These are phyloP conservation scores for Globisporangium cylindrosporum DNA, from an alignment of 352 stramenopile genomes.

Conservation along the genomic window DNA sequence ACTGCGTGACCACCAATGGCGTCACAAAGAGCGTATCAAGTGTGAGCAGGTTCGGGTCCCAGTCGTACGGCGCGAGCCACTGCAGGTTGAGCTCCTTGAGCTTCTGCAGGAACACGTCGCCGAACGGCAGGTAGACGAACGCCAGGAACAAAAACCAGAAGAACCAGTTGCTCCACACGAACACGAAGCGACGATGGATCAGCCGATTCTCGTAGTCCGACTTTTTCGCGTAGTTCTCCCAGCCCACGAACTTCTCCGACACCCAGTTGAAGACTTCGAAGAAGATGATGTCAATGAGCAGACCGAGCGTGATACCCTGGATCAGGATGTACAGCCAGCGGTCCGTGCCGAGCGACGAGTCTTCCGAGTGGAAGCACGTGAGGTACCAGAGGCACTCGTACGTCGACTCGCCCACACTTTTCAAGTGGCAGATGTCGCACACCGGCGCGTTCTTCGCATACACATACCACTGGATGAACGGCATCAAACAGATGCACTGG, in stretches of 20 bases:
- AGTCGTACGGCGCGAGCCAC: constrained; percentile 64
- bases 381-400: constrained; percentile 83
- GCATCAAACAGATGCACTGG: constrained; percentile 79
- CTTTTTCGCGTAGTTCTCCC: constrained; percentile 87
- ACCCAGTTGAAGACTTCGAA: constrained; percentile 89
- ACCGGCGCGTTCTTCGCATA: constrained; percentile 84
- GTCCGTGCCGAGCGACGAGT: constrained; percentile 75
- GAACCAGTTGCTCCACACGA: constrained; percentile 92
- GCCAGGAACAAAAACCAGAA: constrained; percentile 90
- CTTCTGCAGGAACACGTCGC: constrained; percentile 56
- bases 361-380: constrained; percentile 75
- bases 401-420: constrained; percentile 25
- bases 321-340: constrained; percentile 89
- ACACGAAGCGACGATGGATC: constrained; percentile 86
- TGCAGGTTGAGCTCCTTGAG: constrained; percentile 49
- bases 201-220: constrained; percentile 85
- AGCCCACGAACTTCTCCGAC: constrained; percentile 83
- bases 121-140: constrained; percentile 90
- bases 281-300: constrained; percentile 89
- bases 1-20: constrained; percentile 84
- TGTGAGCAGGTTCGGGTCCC: constrained; percentile 66
- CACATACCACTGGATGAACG: constrained; percentile 90
- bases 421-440: constrained; percentile 54
- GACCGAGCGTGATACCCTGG: constrained; percentile 73
- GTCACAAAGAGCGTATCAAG: constrained; percentile 88